These are phyloP conservation scores for Balansia obtecta DNA, from an alignment of 2,329 filamentous ascomycete genomes.

Conservation along the genomic window DNA sequence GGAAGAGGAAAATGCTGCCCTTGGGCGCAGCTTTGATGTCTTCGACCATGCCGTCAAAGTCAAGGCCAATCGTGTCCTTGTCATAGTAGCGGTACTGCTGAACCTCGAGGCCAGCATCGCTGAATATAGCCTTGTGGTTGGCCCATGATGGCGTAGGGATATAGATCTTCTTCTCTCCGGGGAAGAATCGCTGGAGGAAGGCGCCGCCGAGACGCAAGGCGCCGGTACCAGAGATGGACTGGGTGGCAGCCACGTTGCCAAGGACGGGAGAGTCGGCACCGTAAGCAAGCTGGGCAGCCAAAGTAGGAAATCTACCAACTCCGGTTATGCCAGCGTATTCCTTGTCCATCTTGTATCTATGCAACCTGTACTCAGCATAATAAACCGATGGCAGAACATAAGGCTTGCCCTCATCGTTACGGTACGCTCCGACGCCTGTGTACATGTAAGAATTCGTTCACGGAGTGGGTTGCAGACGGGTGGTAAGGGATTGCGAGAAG, in stretches of 20 bases:
- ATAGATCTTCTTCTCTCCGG: conserved; percentile 87
- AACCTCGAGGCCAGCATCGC: conserved; percentile 79
- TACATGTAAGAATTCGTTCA: conserved; percentile 8
- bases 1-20: conserved; percentile 82
- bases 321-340: conserved; percentile 98
- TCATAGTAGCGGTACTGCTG: conserved; percentile 98
- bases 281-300: conserved; percentile 84
- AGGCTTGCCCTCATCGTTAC: conserved; percentile 94
- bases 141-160: conserved; percentile 95
- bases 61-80: conserved; percentile 94
- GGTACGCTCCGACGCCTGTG: conserved; percentile 87
- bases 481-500: background rate
- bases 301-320: conserved; percentile 85
- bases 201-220: conserved; percentile 88
- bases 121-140: conserved; percentile 95
- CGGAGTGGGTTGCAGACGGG: conserved; percentile 4
- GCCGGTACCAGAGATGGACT: conserved; percentile 96
- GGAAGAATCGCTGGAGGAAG: conserved; percentile 87
- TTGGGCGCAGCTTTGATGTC: conserved; percentile 83
- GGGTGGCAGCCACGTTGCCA: conserved; percentile 76
- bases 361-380: conserved; percentile 76
- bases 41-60: conserved; percentile 86
- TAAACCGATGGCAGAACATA: conserved; percentile 93
- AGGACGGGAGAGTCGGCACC: conserved; percentile 68
- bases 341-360: conserved; percentile 74